Percentiles rank a stretch among this genome's conserved stretches.
These are phyloP conservation scores for Backusella tuberculispora DNA, from an alignment of 192 early-diverging fungal genomes.

Conservation along the genomic window DNA sequence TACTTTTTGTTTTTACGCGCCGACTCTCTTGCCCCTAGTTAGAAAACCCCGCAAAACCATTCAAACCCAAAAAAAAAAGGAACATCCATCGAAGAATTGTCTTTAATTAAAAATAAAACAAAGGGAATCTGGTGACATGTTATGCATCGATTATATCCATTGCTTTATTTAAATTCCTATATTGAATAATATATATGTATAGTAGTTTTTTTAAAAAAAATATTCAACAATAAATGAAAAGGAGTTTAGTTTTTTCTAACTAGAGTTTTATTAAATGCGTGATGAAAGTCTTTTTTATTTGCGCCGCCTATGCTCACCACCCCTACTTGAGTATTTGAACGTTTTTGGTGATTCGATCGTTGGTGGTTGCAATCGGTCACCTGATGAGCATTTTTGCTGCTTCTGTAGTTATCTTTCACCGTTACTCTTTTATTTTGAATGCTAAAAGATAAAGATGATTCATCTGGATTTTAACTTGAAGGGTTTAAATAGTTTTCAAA, in stretches of 20 bases:
- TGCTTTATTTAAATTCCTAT: neutral
- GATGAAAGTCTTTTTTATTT: neutral
- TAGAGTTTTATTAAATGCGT: slow-evolving; percentile 2
- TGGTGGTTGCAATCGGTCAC: neutral
- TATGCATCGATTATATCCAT: neutral
- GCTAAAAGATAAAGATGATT: neutral
- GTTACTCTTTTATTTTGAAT: neutral
- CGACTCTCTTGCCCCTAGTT: neutral
- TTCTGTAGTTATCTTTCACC: neutral
- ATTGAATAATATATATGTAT: neutral
- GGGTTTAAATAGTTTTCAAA: neutral
- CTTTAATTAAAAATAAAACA: neutral
- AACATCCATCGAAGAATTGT: neutral
- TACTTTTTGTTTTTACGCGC: neutral
- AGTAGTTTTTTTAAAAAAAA: neutral
- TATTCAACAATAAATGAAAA: neutral
- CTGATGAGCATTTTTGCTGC: neutral
- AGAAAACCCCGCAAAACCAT: neutral
- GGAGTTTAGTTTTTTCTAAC: slow-evolving; percentile 3
- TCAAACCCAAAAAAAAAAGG: slow-evolving; percentile 4
- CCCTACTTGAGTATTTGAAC: neutral
- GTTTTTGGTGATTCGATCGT: neutral
- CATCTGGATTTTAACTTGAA: slow-evolving; percentile 5
- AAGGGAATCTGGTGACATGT: neutral
- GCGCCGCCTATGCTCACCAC: neutral